phyloP scores from a whole-genome alignment of 2,329 filamentous ascomycete genomes.

The Microdochium trichocladiopsis region DNA sequence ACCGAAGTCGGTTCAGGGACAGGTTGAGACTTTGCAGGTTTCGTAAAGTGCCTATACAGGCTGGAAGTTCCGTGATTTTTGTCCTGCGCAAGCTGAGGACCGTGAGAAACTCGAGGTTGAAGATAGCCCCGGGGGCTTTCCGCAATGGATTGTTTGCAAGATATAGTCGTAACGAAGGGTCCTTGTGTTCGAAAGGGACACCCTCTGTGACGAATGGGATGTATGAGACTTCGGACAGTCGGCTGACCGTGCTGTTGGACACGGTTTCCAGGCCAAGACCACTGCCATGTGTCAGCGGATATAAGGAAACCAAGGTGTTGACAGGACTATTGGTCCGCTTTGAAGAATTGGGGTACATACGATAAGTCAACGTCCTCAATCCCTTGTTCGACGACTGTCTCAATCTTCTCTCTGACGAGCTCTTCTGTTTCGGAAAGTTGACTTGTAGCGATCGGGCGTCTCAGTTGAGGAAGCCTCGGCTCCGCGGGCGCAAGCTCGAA shows the following conservation, averaged over 20 bases:
- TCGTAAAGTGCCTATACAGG: slow-evolving; percentile 47
- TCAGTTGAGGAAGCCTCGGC: slow-evolving; percentile 30
- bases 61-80: slow-evolving; percentile 51
- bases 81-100: slow-evolving; percentile 62
- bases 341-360: slow-evolving; percentile 29
- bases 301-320: neutral
- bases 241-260: slow-evolving; percentile 48
- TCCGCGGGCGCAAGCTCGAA: slow-evolving; percentile 24
- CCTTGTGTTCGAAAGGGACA: slow-evolving; percentile 51
- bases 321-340: neutral
- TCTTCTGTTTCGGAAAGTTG: slow-evolving; percentile 29
- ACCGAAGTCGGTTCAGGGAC: slow-evolving; percentile 53
- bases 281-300: slow-evolving; percentile 12
- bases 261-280: slow-evolving; percentile 42
- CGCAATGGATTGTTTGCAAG: slow-evolving; percentile 52
- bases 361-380: slow-evolving; percentile 55
- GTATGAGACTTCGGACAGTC: slow-evolving; percentile 45
- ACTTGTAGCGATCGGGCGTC: slow-evolving; percentile 8
- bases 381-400: slow-evolving; percentile 48
- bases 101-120: slow-evolving; percentile 53
- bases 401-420: slow-evolving; percentile 37
- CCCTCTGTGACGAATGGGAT: slow-evolving; percentile 47
- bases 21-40: slow-evolving; percentile 59
- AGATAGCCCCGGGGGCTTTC: slow-evolving; percentile 51
- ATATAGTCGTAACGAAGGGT: slow-evolving; percentile 54